A percentile compares a stretch with the other conserved stretches of the same genome.
Evolutionary conservation across 164 flowering plant species (phyloP).

Genomic region (Santalum album): DNA sequence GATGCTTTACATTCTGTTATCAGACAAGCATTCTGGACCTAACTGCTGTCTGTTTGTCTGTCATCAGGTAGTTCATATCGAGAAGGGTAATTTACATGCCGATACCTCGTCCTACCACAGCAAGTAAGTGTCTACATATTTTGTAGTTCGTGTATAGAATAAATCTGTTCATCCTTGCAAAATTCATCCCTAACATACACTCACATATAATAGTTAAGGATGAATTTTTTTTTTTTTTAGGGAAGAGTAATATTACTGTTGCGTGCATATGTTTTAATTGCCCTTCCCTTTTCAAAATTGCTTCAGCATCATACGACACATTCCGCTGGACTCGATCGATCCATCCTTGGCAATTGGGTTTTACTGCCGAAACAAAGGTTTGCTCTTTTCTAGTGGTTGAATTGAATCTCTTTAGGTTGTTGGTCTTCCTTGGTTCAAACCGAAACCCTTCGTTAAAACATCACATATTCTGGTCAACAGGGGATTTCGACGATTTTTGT

Average conservation of each 20-base stretch:
- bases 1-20: no score
- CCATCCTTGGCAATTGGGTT: constrained; percentile 94
- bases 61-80: constrained; percentile 48
- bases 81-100: constrained; percentile 34
- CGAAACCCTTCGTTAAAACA: not conserved
- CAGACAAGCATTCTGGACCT: no score
- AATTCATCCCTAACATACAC: no score
- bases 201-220: no score
- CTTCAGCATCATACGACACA: constrained; percentile 44
- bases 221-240: no score
- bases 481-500: constrained; percentile 88
- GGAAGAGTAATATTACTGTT: no score
- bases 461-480: constrained; percentile 23
- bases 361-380: constrained; percentile 79
- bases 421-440: no score
- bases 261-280: not conserved
- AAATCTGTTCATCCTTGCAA: no score
- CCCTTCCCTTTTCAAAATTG: not conserved
- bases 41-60: not conserved
- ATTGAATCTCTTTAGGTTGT: no score
- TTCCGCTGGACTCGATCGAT: constrained; percentile 69
- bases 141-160: no score
- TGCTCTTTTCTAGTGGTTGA: not conserved
- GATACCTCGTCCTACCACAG: constrained; percentile 90
- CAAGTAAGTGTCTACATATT: constrained; percentile 37